Base-by-base conservation (phyloP, 768 basidiomycete genomes). In the Boletus bicolor region DNA sequence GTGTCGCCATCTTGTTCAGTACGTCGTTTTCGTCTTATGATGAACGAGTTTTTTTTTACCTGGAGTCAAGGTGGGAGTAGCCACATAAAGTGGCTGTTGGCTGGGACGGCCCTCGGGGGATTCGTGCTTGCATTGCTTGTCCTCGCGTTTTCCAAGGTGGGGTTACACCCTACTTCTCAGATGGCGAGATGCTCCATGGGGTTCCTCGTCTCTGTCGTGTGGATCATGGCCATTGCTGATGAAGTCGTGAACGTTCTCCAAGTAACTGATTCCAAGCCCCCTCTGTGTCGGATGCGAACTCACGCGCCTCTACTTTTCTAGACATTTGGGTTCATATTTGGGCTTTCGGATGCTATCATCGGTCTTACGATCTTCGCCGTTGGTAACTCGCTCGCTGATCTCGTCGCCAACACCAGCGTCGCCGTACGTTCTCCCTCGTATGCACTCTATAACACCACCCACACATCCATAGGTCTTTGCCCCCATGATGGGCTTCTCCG, bases 221-320 rank as follows among this genome's bases (percentile, higher is more conserved):
- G 97, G 96, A 98, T 99, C 63, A 95, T 98, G 85, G 93, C 90
- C 7, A 94, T 98, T 46, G 94, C 95, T 1, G 94, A 97, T 68
- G 95, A 98, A 69, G 93, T 96, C 2, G 93, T 98, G 32, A 82
- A 88, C 46, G 86, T 98, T 11, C 79, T 98, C 10, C 86, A 89
- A 76, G 95, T 95, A 54, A 80, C 61, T 5, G 1, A 43, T 38
- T 38, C 24, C 3, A 30, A 21, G 0, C 12, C 17, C 5, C 9
- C 6, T 11, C 24, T 21, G 0, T 39, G 7, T 58, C 19, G 34
- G 34, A 26, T 21, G 8, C 2, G 2, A 26, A n/a, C 60, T 66
- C 17, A 57, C 42, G 1, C 3, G n/a, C 21, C 26, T 26, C 32
- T 26, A 1, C 11, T 61, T 50, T 44, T 64, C 12, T 60, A 98